These are phyloP conservation scores for Fimicolochytrium jonesii DNA, from an alignment of 192 early-diverging fungal genomes.

Conservation along the genomic window DNA sequence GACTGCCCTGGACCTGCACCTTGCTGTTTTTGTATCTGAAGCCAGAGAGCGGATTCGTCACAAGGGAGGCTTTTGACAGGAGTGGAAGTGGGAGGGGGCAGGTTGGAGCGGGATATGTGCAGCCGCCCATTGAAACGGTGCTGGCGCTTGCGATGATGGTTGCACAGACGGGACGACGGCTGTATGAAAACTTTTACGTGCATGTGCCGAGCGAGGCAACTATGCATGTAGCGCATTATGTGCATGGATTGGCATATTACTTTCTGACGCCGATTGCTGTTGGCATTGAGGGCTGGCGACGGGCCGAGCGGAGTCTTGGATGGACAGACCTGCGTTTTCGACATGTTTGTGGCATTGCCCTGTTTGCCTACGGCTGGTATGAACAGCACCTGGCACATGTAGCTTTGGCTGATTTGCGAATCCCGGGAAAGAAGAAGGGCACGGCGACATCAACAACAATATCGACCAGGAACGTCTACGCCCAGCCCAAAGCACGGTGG, in stretches of 20 bases:
- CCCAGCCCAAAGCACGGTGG: slow-evolving; percentile 20
- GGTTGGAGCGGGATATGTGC: no score
- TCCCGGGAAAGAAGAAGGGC: not conserved
- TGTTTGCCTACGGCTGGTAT: slow-evolving; percentile 23
- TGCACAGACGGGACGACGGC: slow-evolving; percentile 7
- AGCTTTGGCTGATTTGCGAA: slow-evolving; percentile 18
- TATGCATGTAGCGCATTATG: slow-evolving; percentile 33
- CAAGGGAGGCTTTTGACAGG: not conserved
- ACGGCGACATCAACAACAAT: not conserved
- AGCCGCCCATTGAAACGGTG: slow-evolving; percentile 6
- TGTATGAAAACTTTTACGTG: slow-evolving; percentile 19
- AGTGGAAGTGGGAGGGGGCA: not conserved
- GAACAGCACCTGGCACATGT: slow-evolving; percentile 22
- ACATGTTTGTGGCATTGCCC: slow-evolving; percentile 9
- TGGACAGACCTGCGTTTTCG: not conserved
- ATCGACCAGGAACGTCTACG: slow-evolving; percentile 4
- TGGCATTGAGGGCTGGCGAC: slow-evolving; percentile 24
- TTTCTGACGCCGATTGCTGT: slow-evolving; percentile 27
- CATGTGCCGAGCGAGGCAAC: not conserved
- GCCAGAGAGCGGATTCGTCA: not conserved
- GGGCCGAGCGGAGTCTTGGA: not conserved
- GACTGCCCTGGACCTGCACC: slow-evolving; percentile 11
- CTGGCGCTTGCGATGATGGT: slow-evolving; percentile 15
- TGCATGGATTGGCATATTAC: slow-evolving; percentile 32
- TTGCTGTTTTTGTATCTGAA: not conserved